Base-by-base conservation (phyloP, 106 monocot species). In the Dendrobium officinale region DNA sequence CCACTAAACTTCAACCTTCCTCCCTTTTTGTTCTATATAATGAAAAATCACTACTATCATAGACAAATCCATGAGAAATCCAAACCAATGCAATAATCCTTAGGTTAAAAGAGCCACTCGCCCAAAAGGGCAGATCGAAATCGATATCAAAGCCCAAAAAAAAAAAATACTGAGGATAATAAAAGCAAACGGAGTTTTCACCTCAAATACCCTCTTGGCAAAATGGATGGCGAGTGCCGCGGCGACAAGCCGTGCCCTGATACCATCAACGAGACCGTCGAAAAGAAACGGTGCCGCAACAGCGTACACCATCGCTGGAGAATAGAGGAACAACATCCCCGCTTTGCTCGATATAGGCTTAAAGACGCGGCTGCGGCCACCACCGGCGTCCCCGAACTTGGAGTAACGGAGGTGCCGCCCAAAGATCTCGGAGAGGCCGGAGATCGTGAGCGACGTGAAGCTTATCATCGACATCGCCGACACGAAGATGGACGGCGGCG, bases 191-290 rank as follows among this genome's bases (percentile, higher is more conserved):
- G 9, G 27, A 68, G 6, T 15, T 16, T 80, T 66, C 81, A 89
- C 88, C 88, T 89, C 88, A 37, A 86, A 72, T 7, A 86, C 58
- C 81, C 89, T 81, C 78, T 89, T 89, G 26, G 82, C 54, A 78
- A 89, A 89, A 31, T 86, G 89, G 49, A 86, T 6, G 27, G 64
- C 78, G 42, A 89, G 86, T 1, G 79, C 79, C 2, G 47, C n/a
- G 24, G 80, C 29, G 41, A 86, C 37, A 44, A 85, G 27, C 13
- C 4, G 58, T 19, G 56, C 37, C 61, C 83, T 70, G 5, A 24
- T 0, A 1, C 72, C 76, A 40, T 18, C 67, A 22, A 45, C 59
- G 42, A 48, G 44, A 2, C 47, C 83, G 40, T 78, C 81, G 44
- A 86, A 31, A 15, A 42, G 37, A 75, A 89, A 84, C 47, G 86